Percentiles rank a stretch among this genome's conserved stretches.
phyloP scores from a whole-genome alignment of 305 asterid genomes.

The Vinca major region DNA sequence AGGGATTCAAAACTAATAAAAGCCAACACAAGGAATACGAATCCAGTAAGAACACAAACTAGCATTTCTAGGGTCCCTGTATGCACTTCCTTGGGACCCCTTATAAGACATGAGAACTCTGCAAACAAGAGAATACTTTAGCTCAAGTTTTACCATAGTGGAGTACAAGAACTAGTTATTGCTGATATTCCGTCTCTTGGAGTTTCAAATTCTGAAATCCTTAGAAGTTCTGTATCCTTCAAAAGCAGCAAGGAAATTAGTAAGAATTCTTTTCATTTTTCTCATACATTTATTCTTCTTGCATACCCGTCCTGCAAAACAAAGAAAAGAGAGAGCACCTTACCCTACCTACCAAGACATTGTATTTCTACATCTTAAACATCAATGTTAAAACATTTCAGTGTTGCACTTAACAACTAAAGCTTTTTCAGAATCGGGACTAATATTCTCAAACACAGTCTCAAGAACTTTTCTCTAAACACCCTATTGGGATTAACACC shows the following conservation, averaged over 20 bases:
- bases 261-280: background rate
- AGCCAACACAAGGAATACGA: background rate
- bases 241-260: background rate
- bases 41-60: background rate
- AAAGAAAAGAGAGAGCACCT: background rate
- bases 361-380: background rate
- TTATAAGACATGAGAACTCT: background rate
- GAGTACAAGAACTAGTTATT: background rate
- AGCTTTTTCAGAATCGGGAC: background rate
- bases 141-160: background rate
- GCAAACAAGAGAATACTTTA: background rate
- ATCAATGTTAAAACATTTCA: background rate
- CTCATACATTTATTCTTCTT: background rate
- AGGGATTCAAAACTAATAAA: background rate
- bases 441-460: background rate
- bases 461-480: background rate
- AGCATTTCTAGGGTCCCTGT: background rate
- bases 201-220: background rate
- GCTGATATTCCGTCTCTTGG: background rate
- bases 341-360: background rate
- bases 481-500: background rate
- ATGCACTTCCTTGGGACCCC: background rate
- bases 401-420: background rate
- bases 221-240: background rate
- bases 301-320: slow-evolving; percentile 10